phyloP scores from a whole-genome alignment of 2,329 filamentous ascomycete genomes.

The Colletotrichum sp. region DNA sequence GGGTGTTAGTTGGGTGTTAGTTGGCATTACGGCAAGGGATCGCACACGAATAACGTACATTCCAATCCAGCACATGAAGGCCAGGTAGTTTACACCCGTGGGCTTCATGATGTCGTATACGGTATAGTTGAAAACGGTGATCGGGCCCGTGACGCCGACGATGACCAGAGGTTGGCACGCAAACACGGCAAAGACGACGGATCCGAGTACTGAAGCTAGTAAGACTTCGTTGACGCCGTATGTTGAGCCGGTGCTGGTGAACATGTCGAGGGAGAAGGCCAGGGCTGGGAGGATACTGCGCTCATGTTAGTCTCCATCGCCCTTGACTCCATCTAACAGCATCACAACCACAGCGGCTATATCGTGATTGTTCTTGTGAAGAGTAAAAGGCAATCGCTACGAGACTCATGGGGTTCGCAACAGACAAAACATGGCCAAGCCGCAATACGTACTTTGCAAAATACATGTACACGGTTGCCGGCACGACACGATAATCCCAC shows the following conservation, averaged over 20 bases:
- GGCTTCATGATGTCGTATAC: slow-evolving; percentile 87
- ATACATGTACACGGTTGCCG: slow-evolving; percentile 91
- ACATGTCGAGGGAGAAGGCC: slow-evolving; percentile 93
- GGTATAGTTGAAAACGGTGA: slow-evolving; percentile 94
- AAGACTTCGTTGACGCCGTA: slow-evolving; percentile 93
- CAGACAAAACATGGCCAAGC: neutral
- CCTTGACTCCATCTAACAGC: neutral
- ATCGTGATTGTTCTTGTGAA: neutral
- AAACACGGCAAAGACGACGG: slow-evolving; percentile 79
- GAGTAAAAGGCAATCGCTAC: neutral
- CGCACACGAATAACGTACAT: slow-evolving; percentile 52
- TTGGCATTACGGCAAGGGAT: rapidly evolving
- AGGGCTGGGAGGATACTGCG: slow-evolving; percentile 81
- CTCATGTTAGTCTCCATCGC: slow-evolving; percentile 8
- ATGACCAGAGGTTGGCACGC: slow-evolving; percentile 88
- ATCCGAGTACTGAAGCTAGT: slow-evolving; percentile 81
- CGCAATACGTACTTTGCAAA: slow-evolving; percentile 76
- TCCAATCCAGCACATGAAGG: slow-evolving; percentile 92
- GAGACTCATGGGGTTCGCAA: too few species aligned
- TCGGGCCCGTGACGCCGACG: slow-evolving; percentile 89
- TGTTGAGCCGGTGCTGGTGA: slow-evolving; percentile 81
- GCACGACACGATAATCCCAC: slow-evolving; percentile 88
- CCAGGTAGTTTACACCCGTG: slow-evolving; percentile 79
- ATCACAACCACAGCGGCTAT: neutral
- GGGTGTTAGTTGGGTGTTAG: neutral